These are phyloP conservation scores for Boletus eberwhitei DNA, from an alignment of 768 basidiomycete species.

Conservation along the genomic window DNA sequence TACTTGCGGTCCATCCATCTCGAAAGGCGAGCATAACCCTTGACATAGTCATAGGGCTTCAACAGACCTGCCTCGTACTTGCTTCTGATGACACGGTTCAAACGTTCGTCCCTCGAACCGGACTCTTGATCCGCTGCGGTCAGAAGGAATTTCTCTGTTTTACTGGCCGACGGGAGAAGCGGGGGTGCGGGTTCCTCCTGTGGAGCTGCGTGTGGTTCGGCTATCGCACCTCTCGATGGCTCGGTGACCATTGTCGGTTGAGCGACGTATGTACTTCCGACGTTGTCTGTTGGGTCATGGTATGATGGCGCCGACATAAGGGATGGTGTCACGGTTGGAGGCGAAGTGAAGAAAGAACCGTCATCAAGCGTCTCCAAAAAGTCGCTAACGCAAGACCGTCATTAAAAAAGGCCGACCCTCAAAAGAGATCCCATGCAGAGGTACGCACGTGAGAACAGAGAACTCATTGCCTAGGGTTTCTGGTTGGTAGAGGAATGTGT, in stretches of 20 bases:
- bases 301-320: conserved; percentile 43
- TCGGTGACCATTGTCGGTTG: conserved; percentile 18
- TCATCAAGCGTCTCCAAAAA: conserved; percentile 89
- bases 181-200: conserved; percentile 43
- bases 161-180: conserved; percentile 69
- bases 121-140: conserved; percentile 94
- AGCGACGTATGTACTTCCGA: conserved; percentile 13
- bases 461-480: conserved; percentile 81
- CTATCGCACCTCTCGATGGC: conserved; percentile 19
- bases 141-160: conserved; percentile 84
- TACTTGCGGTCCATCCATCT: conserved; percentile 96
- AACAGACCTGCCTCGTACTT: conserved; percentile 96
- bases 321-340: conserved; percentile 45
- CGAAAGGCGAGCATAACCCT: conserved; percentile 87
- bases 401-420: background rate
- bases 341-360: conserved; percentile 70
- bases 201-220: conserved; percentile 22
- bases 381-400: conserved; percentile 46
- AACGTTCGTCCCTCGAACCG: conserved; percentile 84
- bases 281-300: conserved; percentile 11
- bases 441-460: conserved; percentile 67
- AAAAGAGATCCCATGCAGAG: background rate
- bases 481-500: conserved; percentile 63
- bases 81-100: conserved; percentile 88
- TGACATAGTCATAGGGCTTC: conserved; percentile 95